Base-by-base conservation (phyloP, 768 basidiomycete genomes). In the Exidia glandulosa region DNA sequence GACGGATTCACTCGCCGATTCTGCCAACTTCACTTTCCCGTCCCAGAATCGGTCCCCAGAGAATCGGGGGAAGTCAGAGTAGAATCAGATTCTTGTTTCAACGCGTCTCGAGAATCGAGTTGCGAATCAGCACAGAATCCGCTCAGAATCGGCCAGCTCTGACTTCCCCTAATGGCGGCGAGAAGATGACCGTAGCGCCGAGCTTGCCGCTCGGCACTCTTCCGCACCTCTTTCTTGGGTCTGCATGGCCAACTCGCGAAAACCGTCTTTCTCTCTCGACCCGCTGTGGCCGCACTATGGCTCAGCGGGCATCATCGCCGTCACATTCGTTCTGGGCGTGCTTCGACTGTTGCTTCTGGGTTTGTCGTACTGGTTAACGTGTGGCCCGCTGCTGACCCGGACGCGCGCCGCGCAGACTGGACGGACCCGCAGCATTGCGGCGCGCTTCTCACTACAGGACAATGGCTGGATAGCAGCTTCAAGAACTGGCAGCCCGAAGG, bases 401-500 rank as follows among this genome's bases (percentile, higher is more conserved):
- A 55, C 34, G n/a, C 16, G 32, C 50, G n/a, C n/a, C n/a, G n/a
- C 32, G 41, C 62, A 93, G 93, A 90, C 70, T 80, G 78, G 69
- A 72, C 77, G 6, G 92, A 94, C 70, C 83, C 86, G 14, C 75
- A 80, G 58, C 87, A 83, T 67, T 94, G 93, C 68, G 74, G 79
- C 60, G 79, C 88, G 3, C 71, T 94, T 30, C 70, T 93, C 54
- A 85, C 78, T 55, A 76, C 75, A 41, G 93, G 93, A 31, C 81
- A 79, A 65, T 95, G 92, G 92, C 70, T 92, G 59, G 92, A 92
- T 68, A 69, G 72, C 29, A 72, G 69, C 41, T 78, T 79, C 68
- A 76, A 70, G 62, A 86, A 85, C 66, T 96, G 93, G 93, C 93
- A 96, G 69, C 93, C 93, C 2, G 81, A 90, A 62, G 90, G 92